These are phyloP conservation scores for Trypanosoma grayi DNA, from an alignment of 208 protist species.

Conservation along the genomic window DNA sequence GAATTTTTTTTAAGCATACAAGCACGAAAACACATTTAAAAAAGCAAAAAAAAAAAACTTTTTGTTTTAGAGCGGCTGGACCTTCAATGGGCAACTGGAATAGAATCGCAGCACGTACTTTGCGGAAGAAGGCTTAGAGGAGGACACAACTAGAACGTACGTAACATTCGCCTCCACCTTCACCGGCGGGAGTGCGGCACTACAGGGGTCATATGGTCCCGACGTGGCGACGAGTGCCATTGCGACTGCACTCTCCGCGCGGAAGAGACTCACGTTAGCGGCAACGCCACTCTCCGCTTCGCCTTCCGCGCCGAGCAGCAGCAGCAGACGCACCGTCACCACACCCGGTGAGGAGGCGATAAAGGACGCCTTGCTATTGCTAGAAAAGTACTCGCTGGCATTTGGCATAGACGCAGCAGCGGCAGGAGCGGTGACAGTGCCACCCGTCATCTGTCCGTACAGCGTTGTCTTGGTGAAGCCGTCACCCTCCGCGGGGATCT, in stretches of 20 bases:
- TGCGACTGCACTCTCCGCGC: constrained; percentile 30
- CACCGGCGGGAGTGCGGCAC: constrained; percentile 42
- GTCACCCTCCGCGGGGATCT: constrained; percentile 30
- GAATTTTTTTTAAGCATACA: constrained; percentile 5
- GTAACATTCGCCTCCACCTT: constrained; percentile 40
- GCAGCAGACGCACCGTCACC: constrained; percentile 50
- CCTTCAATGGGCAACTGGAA: constrained; percentile 35
- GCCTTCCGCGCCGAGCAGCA: constrained; percentile 41
- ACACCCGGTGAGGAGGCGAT: constrained; percentile 26
- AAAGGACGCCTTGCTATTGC: constrained; percentile 54
- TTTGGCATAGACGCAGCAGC: constrained; percentile 30
- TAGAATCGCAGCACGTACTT: constrained; percentile 75
- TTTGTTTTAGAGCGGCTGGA: constrained; percentile 27
- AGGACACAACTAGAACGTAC: constrained; percentile 67
- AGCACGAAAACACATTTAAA: no score
- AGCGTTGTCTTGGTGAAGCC: constrained; percentile 42
- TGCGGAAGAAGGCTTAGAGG: constrained; percentile 26
- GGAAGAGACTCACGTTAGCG: constrained; percentile 60
- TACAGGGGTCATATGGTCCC: constrained; percentile 37
- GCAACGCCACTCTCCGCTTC: constrained; percentile 20
- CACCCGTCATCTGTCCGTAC: constrained; percentile 37
- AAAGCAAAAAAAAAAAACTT: constrained; percentile 11
- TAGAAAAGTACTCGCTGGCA: constrained; percentile 44
- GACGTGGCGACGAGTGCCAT: constrained; percentile 63
- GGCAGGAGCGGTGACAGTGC: constrained; percentile 9